Conservation (phyloP, 192 early-diverging fungal genomes). For the Backusella tarrabulga region DNA sequence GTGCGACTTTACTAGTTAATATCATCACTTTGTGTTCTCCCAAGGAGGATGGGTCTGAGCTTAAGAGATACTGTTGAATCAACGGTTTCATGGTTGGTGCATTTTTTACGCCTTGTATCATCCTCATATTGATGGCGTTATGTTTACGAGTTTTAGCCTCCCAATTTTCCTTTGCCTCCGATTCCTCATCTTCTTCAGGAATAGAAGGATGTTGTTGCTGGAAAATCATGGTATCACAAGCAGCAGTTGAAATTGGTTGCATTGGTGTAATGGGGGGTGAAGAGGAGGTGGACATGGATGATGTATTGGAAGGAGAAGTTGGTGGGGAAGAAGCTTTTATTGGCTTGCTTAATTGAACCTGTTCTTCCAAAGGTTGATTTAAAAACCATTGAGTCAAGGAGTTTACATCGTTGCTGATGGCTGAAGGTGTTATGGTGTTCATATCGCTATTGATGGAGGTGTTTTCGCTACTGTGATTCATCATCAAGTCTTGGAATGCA, state of each 20-base stretch:
- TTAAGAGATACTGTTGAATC: conserved; percentile 21
- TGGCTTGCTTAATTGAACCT: neutral
- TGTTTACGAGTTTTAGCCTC: conserved; percentile 7
- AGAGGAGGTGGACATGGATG: neutral
- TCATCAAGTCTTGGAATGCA: neutral
- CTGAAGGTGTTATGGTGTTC: conserved; percentile 12
- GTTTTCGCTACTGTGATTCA: neutral
- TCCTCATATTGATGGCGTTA: neutral
- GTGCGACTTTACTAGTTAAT: conserved; percentile 84
- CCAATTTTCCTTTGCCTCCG: neutral
- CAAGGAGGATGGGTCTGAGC: conserved; percentile 18
- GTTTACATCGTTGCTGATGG: neutral
- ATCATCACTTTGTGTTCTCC: conserved; percentile 69
- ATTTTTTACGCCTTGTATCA: conserved; percentile 7
- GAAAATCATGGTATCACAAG: neutral
- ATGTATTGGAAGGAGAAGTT: conserved; percentile 1
- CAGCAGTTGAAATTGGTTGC: neutral
- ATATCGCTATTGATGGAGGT: neutral
- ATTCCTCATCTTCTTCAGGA: conserved; percentile 16
- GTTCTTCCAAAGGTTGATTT: neutral
- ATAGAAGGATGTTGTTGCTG: conserved; percentile 13
- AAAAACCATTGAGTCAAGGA: conserved; percentile 1
- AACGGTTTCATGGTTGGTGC: conserved; percentile 9
- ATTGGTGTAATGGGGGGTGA: conserved; percentile 15
- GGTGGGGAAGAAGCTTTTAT: neutral